Percentiles rank a stretch among this genome's conserved stretches.
phyloP scores from a whole-genome alignment of 73 alveolate species.

The Paramecium tetraurelia region DNA sequence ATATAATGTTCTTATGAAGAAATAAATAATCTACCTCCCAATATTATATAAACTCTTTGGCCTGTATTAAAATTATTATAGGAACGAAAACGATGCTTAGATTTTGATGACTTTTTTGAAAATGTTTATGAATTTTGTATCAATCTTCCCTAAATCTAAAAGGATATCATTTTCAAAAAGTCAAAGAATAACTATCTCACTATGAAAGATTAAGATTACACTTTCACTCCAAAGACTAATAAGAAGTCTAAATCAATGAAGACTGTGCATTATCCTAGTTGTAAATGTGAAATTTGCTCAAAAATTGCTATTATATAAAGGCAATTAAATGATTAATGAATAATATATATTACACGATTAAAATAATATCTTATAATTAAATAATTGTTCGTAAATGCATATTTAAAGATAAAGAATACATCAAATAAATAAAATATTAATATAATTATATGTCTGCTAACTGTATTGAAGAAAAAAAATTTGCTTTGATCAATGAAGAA shows the following conservation, averaged over 20 bases:
- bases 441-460: conserved; percentile 17
- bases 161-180: neutral
- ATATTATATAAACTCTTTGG: neutral
- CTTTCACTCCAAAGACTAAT: conserved; percentile 6
- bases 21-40: neutral
- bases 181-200: neutral
- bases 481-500: neutral
- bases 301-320: neutral
- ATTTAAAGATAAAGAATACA: neutral
- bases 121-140: neutral
- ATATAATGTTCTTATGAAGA: neutral
- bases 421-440: neutral
- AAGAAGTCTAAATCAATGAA: neutral
- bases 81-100: neutral
- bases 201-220: neutral
- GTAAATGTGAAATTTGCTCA: conserved; percentile 15
- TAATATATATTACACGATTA: neutral
- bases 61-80: neutral
- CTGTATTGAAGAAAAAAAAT: neutral
- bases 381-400: neutral
- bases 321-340: neutral
- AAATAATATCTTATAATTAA: neutral
- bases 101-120: conserved; percentile 21
- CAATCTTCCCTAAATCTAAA: neutral
- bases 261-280: neutral